Conservation (phyloP, 257 asterid genomes). For the Jaltomata sinuosa region DNA sequence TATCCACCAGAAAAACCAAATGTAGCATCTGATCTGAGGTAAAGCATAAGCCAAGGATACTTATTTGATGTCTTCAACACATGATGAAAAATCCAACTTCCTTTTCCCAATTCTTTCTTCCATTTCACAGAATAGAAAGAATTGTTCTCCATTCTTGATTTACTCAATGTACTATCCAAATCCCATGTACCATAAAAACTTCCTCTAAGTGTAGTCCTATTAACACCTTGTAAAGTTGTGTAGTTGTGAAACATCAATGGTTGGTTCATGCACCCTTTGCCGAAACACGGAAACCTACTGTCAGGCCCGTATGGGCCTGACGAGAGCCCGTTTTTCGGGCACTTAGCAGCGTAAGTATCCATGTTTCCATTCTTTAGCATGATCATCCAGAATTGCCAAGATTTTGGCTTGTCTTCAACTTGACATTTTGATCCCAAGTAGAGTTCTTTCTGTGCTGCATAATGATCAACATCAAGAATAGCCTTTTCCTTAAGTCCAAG, state of each 20-base stretch:
- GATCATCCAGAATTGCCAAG: constrained; percentile 95
- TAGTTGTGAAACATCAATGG: constrained; percentile 70
- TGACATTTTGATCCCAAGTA: constrained; percentile 65
- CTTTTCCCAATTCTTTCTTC: constrained; percentile 70
- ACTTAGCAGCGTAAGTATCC: constrained; percentile 68
- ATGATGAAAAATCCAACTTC: constrained; percentile 75
- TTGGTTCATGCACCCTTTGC: constrained; percentile 76
- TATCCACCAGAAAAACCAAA: constrained; percentile 77
- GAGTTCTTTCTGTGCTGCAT: constrained; percentile 61
- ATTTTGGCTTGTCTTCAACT: constrained; percentile 52
- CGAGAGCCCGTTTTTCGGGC: constrained; percentile 56
- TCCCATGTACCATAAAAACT: constrained; percentile 72
- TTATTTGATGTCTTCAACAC: constrained; percentile 52
- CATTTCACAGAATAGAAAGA: constrained; percentile 65
- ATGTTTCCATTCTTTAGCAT: constrained; percentile 82
- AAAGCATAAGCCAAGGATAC: constrained; percentile 94
- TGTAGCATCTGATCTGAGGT: constrained; percentile 71
- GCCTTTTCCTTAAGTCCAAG: constrained; percentile 32
- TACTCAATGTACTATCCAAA: constrained; percentile 26
- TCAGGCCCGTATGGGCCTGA: constrained; percentile 47
- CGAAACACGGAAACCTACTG: constrained; percentile 61
- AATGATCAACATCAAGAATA: constrained; percentile 32
- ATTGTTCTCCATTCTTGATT: constrained; percentile 9
- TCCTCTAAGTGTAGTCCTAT: constrained; percentile 37
- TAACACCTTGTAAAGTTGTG: constrained; percentile 38